Percentiles rank a stretch among this genome's conserved stretches.
phyloP scores from a whole-genome alignment of 768 basidiomycete genomes.

The Podaxis sp. region DNA sequence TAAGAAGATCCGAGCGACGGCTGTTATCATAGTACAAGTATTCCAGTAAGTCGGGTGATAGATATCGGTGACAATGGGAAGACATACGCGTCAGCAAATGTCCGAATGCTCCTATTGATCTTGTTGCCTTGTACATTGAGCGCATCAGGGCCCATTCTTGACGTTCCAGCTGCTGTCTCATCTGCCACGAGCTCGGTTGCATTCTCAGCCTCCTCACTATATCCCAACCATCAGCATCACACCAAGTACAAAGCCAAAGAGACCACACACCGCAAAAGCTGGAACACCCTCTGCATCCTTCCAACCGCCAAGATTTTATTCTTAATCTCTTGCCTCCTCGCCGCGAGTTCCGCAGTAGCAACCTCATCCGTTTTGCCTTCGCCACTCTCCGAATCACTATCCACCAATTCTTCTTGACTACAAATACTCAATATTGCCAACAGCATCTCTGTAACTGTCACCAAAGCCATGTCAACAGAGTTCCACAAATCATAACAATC shows the following conservation, averaged over 20 bases:
- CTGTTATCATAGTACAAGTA: slow-evolving; percentile 31
- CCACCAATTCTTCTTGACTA: slow-evolving; percentile 87
- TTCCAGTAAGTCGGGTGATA: neutral
- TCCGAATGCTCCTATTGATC: slow-evolving; percentile 61
- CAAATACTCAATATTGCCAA: slow-evolving; percentile 93
- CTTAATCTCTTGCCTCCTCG: slow-evolving; percentile 77
- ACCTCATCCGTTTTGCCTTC: slow-evolving; percentile 26
- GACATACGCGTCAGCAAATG: slow-evolving; percentile 76
- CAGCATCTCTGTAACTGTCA: slow-evolving; percentile 92
- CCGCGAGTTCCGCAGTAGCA: slow-evolving; percentile 42
- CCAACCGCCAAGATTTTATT: slow-evolving; percentile 94
- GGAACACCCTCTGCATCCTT: slow-evolving; percentile 87
- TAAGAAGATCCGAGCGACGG: slow-evolving; percentile 69
- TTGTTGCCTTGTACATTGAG: slow-evolving; percentile 63
- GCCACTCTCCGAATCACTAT: slow-evolving; percentile 42
- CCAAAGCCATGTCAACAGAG: no score
- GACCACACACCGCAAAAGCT: slow-evolving; percentile 74
- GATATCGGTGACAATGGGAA: neutral
- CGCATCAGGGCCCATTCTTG: slow-evolving; percentile 46
- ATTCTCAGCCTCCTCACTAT: slow-evolving; percentile 78
- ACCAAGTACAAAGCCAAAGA: slow-evolving; percentile 4
- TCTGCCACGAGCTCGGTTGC: slow-evolving; percentile 62
- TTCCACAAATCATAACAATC: neutral
- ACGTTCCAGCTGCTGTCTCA: slow-evolving; percentile 22
- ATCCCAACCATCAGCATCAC: neutral